phyloP scores from a whole-genome alignment of 176 grass and related monocot genomes.

The Triticum timopheevii region DNA sequence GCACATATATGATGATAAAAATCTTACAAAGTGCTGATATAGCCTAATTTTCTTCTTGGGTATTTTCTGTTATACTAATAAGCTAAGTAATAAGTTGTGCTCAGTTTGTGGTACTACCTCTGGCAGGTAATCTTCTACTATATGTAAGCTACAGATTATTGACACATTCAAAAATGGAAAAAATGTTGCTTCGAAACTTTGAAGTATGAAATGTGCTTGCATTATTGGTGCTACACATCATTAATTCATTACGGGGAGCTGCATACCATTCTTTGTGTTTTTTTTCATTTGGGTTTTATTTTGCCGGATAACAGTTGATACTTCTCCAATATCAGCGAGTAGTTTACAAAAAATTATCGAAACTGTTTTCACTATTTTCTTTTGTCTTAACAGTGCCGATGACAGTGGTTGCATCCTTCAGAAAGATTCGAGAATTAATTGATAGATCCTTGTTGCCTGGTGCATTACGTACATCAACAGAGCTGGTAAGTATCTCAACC shows the following conservation, averaged over 20 bases:
- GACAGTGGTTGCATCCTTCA: constrained; percentile 78
- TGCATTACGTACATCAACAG: constrained; percentile 70
- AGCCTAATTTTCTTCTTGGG: not conserved
- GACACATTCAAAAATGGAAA: not conserved
- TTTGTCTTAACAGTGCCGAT: constrained; percentile 74
- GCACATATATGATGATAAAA: not conserved
- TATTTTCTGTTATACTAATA: not conserved
- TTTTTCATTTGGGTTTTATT: not conserved
- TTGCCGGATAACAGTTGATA: not conserved
- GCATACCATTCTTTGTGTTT: not conserved
- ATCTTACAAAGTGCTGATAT: not conserved
- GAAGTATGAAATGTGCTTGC: not conserved
- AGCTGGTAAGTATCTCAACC: constrained; percentile 65
- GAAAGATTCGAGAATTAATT: constrained; percentile 84
- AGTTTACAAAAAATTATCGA: not conserved
- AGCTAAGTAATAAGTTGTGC: not conserved
- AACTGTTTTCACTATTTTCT: not conserved
- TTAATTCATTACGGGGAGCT: constrained; percentile 14
- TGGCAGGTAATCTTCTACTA: not conserved
- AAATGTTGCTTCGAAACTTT: not conserved
- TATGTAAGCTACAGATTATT: not conserved
- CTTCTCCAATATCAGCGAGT: not conserved
- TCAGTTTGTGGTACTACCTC: not conserved
- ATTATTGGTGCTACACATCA: constrained; percentile 4
- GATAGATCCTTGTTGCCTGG: constrained; percentile 71